Evolutionary conservation across 2,329 filamentous ascomycete genomes (phyloP), one percentile per base, ranked within the genome.

Genomic region (Cercospora brassicicola): DNA sequence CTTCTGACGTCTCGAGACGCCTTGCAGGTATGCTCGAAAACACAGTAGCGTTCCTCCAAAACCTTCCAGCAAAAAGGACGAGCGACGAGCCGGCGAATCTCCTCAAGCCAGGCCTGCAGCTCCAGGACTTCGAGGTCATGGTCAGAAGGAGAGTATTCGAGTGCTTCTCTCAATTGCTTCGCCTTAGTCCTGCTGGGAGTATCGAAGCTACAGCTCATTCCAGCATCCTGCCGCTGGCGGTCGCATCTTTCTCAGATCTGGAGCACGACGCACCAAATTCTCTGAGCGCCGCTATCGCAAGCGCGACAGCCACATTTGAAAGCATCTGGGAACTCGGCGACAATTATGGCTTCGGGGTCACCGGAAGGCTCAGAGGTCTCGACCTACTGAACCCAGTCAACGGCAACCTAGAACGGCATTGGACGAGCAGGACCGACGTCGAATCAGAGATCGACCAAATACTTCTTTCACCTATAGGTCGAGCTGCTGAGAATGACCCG

Each of bases 1-100:
- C 95, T 0, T 89, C 94, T 2, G 95, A 99, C 81, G 93, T 97
- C 10, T 96, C 94, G 4, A 96, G 95, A 78, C 88, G 95, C 64
- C 91, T 99, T 72, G 92, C 94, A 36, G 88, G 89, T 1, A 97
- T 99, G 94, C 85, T 99, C 62, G 94, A 98, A 78, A 97, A 95
- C 77, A 97, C 95, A 0, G 91, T 93, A 1, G 87, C 90, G 7
- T 99, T 98, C 73, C 80, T 98, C n/a, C 91, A 91, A 75, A 91
- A 90, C 20, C 81, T 99, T 4, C 94, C 95, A 0, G 84, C 86
- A 0, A 94, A 92, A 79, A 97, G 94, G 79, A 90, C 89, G 0
- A 91, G 90, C 0, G 94, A 97, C 67, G 96, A 99, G 74, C 88
- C 94, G 15, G 87, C 89, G 1, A 93, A 97, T 78, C 87, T 93